A percentile compares a stretch with the other conserved stretches of the same genome.
Evolutionary conservation across 495 filamentous ascomycete genomes (phyloP).

Genomic region (Xylaria palmicola): DNA sequence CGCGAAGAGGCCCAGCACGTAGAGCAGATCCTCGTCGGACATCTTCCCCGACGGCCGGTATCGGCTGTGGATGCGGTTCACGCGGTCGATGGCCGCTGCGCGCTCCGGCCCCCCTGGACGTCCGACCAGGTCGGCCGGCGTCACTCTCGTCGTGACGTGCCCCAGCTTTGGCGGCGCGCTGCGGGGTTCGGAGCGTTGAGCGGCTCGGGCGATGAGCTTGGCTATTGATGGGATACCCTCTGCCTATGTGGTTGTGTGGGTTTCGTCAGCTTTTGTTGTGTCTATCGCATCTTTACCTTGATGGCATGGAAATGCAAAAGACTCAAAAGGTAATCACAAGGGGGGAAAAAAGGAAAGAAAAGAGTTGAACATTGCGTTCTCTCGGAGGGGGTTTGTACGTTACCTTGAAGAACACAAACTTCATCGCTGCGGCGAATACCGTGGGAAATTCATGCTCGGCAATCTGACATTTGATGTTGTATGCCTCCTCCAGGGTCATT

Average conservation of each 20-base stretch:
- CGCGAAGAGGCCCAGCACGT: slow-evolving; percentile 40
- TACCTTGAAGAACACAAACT: slow-evolving; percentile 7
- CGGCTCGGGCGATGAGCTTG: slow-evolving; percentile 1
- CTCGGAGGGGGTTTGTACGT: no score
- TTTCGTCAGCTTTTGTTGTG: neutral
- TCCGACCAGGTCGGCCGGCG: neutral
- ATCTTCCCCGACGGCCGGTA: slow-evolving; percentile 42
- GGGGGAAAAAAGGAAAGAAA: neutral
- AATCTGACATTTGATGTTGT: neutral
- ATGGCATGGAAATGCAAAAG: no score
- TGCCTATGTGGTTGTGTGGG: neutral
- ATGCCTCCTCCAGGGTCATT: slow-evolving; percentile 10
- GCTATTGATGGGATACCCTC: slow-evolving; percentile 3
- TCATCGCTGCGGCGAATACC: neutral
- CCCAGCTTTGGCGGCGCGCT: neutral
- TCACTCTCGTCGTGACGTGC: neutral
- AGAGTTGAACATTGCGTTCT: neutral
- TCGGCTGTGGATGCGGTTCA: slow-evolving; percentile 44
- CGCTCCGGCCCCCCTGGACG: neutral
- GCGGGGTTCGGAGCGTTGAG: neutral
- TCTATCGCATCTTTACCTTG: neutral
- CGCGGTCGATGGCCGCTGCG: neutral
- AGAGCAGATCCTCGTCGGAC: slow-evolving; percentile 42
- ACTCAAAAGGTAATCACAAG: no score
- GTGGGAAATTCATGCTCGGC: slow-evolving; percentile 1